phyloP scores from a whole-genome alignment of 768 basidiomycete genomes.

The Xerocomellus intermedius region DNA sequence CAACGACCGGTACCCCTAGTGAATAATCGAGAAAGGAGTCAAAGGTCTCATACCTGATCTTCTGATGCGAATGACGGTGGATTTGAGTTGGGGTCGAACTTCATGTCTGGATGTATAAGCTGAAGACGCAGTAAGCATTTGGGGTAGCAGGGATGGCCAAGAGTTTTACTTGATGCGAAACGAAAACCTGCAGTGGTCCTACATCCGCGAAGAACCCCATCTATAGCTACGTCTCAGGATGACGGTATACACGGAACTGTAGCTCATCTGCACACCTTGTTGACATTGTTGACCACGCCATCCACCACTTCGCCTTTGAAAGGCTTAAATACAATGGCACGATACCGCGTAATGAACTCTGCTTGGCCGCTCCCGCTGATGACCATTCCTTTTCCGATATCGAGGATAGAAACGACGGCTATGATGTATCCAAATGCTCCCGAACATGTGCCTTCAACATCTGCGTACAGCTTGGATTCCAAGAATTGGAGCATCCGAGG shows the following conservation, averaged over 20 bases:
- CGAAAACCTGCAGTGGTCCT: constrained; percentile 91
- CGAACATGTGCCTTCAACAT: constrained; percentile 96
- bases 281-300: constrained; percentile 92
- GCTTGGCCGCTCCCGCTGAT: constrained; percentile 91
- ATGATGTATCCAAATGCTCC: constrained; percentile 96
- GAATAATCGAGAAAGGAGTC: neutral
- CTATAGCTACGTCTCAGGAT: constrained; percentile 39
- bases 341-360: constrained; percentile 91
- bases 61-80: constrained; percentile 96
- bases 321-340: constrained; percentile 98
- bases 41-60: constrained; percentile 58
- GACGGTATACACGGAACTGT: neutral
- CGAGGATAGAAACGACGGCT: constrained; percentile 84
- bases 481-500: constrained; percentile 93
- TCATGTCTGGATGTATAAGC: constrained; percentile 93
- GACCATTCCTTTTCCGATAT: constrained; percentile 92
- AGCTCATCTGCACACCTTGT: constrained; percentile 61
- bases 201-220: constrained; percentile 99
- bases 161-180: constrained; percentile 82
- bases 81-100: constrained; percentile 93
- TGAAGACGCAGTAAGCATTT: constrained; percentile 31
- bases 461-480: constrained; percentile 88
- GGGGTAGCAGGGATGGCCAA: constrained; percentile 7
- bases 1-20: neutral
- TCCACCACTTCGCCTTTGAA: constrained; percentile 99